A percentile compares a stretch with the other conserved stretches of the same genome.
Conservation (phyloP, 2,329 filamentous ascomycete genomes). For the Orbilia brochopaga region DNA sequence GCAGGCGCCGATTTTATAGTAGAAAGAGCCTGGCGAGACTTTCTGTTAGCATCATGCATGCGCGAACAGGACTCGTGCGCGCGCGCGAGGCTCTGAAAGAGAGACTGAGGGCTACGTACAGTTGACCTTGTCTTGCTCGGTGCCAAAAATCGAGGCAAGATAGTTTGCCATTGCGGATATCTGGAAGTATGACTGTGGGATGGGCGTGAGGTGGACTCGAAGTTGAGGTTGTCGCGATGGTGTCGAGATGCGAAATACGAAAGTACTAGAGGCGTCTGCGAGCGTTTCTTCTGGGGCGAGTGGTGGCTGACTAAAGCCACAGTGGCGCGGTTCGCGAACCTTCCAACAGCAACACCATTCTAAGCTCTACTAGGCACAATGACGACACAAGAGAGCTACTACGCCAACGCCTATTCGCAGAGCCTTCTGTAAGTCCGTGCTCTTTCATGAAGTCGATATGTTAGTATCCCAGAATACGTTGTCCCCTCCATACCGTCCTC, state of each 20-base stretch:
- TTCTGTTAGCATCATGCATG: constrained; percentile 6
- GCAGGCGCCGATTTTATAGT: constrained; percentile 99
- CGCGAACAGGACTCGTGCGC: constrained; percentile 71
- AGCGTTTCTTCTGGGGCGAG: too few species aligned
- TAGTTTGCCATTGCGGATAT: constrained; percentile 77
- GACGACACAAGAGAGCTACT: too few species aligned
- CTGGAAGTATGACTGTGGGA: too few species aligned
- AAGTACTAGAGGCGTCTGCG: constrained; percentile 13
- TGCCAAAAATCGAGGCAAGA: constrained; percentile 98
- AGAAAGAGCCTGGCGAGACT: constrained; percentile 73
- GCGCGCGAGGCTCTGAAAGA: constrained; percentile 34
- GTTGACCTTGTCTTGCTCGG: constrained; percentile 86
- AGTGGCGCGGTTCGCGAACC: constrained; percentile 46
- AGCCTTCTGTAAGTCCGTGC: too few species aligned
- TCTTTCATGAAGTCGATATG: neutral
- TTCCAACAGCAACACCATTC: constrained; percentile 41
- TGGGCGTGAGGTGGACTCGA: too few species aligned
- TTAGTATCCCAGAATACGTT: too few species aligned
- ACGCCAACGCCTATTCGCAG: too few species aligned
- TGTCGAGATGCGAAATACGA: constrained; percentile 39
- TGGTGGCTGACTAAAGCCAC: neutral
- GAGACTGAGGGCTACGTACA: constrained; percentile 51
- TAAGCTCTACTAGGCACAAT: too few species aligned
- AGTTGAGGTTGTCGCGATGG: too few species aligned
- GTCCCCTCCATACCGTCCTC: too few species aligned